Evolutionary conservation across 140 eudicot genomes (phyloP), one percentile per base, ranked within the genome.

Genomic region (Cichorium intybus): DNA sequence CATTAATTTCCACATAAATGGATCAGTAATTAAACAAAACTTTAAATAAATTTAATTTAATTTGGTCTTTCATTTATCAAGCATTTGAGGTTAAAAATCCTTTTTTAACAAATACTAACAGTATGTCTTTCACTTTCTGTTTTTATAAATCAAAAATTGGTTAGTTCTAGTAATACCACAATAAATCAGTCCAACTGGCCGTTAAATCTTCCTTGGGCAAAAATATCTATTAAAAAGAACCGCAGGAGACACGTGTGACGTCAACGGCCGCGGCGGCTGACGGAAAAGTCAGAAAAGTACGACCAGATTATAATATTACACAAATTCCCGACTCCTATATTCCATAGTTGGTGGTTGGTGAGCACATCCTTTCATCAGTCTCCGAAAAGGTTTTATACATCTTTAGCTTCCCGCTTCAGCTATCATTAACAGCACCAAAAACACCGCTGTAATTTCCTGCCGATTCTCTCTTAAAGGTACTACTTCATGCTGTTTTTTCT

Each of bases 261-360:
- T 72, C 77, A 72, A 72, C 37, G 50, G 24, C 10, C 50, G 37
- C 24, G 77, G 77, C 71, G 56, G 77, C 77, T 72, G 77, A 37
- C 24, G 21, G 18, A 12, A 71, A 24, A 45, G 77, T 72, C 77
- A 62, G 31, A 15, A 41, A 23, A 62, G 35, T 14, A 70, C 75
- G 24, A 58, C 72, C 37, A 48, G 5, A 33, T 5, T 4, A n/a
- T n/a, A n/a, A n/a, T 15, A 35, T 3, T 29, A 71, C 39, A 46
- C 51, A 28, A 18, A 34, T 0, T n/a, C 8, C 29, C 69, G 21
- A 21, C 53, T 21, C 37, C 56, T 43, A 20, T 23, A 15, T 41
- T 46, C 56, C 56, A 62, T 15, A 24, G 17, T n/a, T 47, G 72
- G 72, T 66, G 53, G 62, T 66, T 66, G 72, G 63, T 53, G 28